A percentile compares a stretch with the other conserved stretches of the same genome.
phyloP scores from a whole-genome alignment of 2,329 filamentous ascomycete species.

The Fusarium heterosporum region DNA sequence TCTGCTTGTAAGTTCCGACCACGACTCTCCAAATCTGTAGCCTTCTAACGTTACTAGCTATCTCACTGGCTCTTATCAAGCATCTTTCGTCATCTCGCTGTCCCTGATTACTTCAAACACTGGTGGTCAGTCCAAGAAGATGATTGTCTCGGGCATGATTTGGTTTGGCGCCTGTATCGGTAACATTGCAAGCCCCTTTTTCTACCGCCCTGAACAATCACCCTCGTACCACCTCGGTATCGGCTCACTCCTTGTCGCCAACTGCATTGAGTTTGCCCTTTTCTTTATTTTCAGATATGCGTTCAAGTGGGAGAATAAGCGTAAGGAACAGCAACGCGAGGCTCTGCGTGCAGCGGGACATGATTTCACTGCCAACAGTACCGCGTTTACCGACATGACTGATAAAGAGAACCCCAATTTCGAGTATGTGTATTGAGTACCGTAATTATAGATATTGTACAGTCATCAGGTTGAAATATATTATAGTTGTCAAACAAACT shows the following conservation, averaged over 20 bases:
- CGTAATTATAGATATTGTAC: background rate
- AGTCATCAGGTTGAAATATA: background rate
- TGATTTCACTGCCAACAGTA: slow-evolving; percentile 49
- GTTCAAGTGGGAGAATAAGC: slow-evolving; percentile 56
- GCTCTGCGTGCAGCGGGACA: slow-evolving; percentile 46
- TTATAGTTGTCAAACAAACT: too few species aligned
- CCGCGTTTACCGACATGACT: slow-evolving; percentile 57
- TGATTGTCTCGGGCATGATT: slow-evolving; percentile 71
- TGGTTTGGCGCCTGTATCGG: slow-evolving; percentile 71
- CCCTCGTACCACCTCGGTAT: slow-evolving; percentile 57
- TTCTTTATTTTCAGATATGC: slow-evolving; percentile 55
- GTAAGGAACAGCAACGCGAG: slow-evolving; percentile 52
- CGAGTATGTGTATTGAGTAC: slow-evolving; percentile 54
- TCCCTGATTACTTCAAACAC: slow-evolving; percentile 63
- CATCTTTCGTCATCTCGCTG: slow-evolving; percentile 56
- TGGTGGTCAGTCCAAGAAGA: slow-evolving; percentile 71
- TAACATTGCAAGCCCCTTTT: slow-evolving; percentile 72
- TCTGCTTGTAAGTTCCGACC: slow-evolving; percentile 59
- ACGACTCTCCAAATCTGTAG: background rate
- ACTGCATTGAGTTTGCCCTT: slow-evolving; percentile 54
- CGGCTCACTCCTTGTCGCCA: slow-evolving; percentile 56
- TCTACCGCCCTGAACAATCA: slow-evolving; percentile 67
- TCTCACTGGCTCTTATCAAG: slow-evolving; percentile 54
- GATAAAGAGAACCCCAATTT: slow-evolving; percentile 59
- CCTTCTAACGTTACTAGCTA: slow-evolving; percentile 39